These are phyloP conservation scores for Erythrobasidium hasegawianum DNA, from an alignment of 1,284 basidiomycete species.

Conservation along the genomic window DNA sequence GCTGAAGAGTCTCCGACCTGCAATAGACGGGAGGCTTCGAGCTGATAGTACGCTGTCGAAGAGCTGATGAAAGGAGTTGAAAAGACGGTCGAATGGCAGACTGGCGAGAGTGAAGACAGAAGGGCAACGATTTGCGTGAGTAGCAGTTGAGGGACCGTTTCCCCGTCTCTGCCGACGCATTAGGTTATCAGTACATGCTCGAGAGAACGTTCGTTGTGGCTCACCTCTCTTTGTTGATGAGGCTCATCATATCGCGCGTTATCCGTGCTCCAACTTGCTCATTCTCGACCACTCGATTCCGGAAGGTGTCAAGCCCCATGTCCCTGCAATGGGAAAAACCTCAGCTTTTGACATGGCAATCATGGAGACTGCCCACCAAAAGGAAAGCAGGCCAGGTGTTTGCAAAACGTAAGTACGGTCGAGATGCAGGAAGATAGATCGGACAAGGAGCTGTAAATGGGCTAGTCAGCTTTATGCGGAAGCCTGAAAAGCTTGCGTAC, in stretches of 20 bases:
- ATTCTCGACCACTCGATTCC: slow-evolving; percentile 40
- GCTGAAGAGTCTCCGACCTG: neutral
- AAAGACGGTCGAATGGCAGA: slow-evolving; percentile 36
- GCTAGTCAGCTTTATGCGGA: slow-evolving; percentile 47
- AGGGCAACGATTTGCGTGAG: slow-evolving; percentile 37
- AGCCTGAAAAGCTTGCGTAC: neutral
- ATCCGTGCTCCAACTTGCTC: slow-evolving; percentile 26
- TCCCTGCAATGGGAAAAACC: slow-evolving; percentile 44
- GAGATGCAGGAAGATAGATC: slow-evolving; percentile 45
- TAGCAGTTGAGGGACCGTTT: slow-evolving; percentile 34
- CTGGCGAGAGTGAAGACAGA: slow-evolving; percentile 38
- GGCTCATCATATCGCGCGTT: slow-evolving; percentile 24
- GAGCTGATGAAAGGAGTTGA: slow-evolving; percentile 38
- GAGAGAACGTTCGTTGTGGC: neutral
- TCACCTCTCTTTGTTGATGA: slow-evolving; percentile 41
- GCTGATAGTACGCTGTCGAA: slow-evolving; percentile 26
- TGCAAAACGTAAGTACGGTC: slow-evolving; percentile 45
- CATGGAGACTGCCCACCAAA: slow-evolving; percentile 44
- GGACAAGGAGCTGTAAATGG: slow-evolving; percentile 39
- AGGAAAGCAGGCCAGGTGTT: slow-evolving; percentile 36
- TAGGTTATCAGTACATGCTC: neutral
- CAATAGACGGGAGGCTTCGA: slow-evolving; percentile 14
- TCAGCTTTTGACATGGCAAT: too few species aligned
- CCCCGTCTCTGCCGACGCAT: slow-evolving; percentile 35
- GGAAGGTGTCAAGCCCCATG: slow-evolving; percentile 44